Base-by-base conservation (phyloP, 2,329 filamentous ascomycete species). In the Alternaria sp. region DNA sequence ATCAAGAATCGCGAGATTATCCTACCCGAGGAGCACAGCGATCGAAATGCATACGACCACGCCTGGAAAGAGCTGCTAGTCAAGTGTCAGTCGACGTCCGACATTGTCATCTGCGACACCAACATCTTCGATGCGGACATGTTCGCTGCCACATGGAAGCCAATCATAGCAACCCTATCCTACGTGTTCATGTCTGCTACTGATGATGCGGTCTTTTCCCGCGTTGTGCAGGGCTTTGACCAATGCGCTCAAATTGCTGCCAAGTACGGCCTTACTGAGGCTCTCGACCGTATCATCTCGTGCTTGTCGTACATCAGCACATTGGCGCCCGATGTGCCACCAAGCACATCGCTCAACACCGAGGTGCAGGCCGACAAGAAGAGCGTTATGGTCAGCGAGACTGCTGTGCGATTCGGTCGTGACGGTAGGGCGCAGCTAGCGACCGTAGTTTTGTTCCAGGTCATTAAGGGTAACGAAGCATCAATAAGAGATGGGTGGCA, bases 131-230 rank as follows among this genome's bases (percentile, higher is more conserved):
- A 99, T 79, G 93, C 94, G 5, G 94, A 99, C 77, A 97, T 99
- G 93, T 99, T 99, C 79, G 90, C 92, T 61, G 92, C 94, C 21
- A 97, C 94, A 0, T 99, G 96, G 96, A 94, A 89, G 77, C 95
- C 96, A 0, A 94, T 99, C 54, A 87, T 99, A 41, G 94, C 96
- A 4, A 98, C 96, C 0, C 84, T 99, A 58, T 96, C 96, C 12
- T 99, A 98, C 76, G 96, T 99, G 4, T 99, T 99, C 83, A 97
- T 98, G 91, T 98, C 95, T 37, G 96, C 96, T 15, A 97, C 94
- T 0, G 96, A 99, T 75, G 96, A 99, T 78, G 89, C 95, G 0
- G 96, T 99, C 4, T 99, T 97, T 77, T 93, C 93, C 37, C 89
- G 96, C 63, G 92, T 99, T 18, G 93, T 98, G 26, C 92, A 92